A percentile compares a stretch with the other conserved stretches of the same genome.
These are phyloP conservation scores for Populus tremula DNA, from an alignment of 345 rosid species.

Conservation along the genomic window DNA sequence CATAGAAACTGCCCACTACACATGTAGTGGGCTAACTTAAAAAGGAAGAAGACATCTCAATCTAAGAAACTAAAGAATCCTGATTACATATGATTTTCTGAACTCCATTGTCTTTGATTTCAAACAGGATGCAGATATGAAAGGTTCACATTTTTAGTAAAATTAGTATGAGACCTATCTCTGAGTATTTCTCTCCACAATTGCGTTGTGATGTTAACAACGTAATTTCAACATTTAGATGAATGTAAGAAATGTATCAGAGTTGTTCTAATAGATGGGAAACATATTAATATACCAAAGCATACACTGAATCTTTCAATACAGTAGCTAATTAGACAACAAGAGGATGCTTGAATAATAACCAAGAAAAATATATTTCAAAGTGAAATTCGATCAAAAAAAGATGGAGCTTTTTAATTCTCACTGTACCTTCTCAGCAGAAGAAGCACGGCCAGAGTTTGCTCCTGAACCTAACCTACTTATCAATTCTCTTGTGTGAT, in stretches of 20 bases:
- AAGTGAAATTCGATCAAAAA: neutral
- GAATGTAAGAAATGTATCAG: neutral
- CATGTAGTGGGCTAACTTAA: neutral
- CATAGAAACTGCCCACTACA: neutral
- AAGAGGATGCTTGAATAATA: neutral
- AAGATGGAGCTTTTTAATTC: neutral
- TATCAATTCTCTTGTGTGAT: constrained; percentile 68
- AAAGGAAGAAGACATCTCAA: neutral
- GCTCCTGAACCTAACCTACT: constrained; percentile 80
- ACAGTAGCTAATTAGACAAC: neutral
- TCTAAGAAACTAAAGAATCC: neutral
- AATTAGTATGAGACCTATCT: too few species aligned
- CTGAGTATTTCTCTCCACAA: neutral
- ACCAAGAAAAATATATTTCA: neutral
- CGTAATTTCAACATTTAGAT: neutral
- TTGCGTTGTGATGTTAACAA: neutral
- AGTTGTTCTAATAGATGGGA: neutral
- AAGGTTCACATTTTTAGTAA: neutral
- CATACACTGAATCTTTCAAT: neutral
- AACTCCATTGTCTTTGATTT: neutral
- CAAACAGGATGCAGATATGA: neutral
- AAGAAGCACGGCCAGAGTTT: constrained; percentile 88
- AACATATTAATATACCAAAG: neutral
- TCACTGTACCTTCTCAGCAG: constrained; percentile 79
- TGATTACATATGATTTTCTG: neutral